Conservation (phyloP, 805 yeast species). For the Starmerella ratchasimensis region DNA sequence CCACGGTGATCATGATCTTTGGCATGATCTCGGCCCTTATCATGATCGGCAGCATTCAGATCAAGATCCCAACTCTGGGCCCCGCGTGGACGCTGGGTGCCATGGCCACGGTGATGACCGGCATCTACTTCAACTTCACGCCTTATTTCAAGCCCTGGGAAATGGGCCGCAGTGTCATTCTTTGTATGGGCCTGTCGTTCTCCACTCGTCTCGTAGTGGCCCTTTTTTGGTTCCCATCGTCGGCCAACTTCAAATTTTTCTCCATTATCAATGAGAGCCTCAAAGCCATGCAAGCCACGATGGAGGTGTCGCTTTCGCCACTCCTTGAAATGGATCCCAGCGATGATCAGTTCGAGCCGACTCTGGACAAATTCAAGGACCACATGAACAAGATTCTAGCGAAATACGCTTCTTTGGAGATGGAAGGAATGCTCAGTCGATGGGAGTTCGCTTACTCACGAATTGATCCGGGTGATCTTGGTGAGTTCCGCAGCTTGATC, state of each 20-base stretch:
- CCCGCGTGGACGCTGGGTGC: conserved; percentile 16
- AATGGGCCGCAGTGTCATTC: conserved; percentile 11
- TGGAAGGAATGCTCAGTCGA: conserved; percentile 8
- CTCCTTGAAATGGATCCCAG: conserved; percentile 13
- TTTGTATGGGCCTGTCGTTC: conserved; percentile 20
- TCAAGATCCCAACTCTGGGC: conserved; percentile 6
- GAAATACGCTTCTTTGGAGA: conserved; percentile 10
- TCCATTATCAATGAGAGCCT: conserved; percentile 6
- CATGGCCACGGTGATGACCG: conserved; percentile 12
- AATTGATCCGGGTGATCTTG: conserved; percentile 20
- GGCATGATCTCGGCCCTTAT: conserved; percentile 13
- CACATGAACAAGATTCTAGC: conserved; percentile 1
- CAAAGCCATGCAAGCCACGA: background rate
- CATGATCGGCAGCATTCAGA: conserved; percentile 8
- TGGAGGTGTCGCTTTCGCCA: background rate
- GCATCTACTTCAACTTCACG: conserved; percentile 3
- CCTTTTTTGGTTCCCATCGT: conserved; percentile 19
- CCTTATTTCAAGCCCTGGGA: conserved; percentile 12
- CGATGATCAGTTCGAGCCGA: conserved; percentile 1
- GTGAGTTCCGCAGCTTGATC: conserved; percentile 17
- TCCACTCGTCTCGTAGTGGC: conserved; percentile 15
- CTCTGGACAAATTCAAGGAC: background rate
- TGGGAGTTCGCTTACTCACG: conserved; percentile 20
- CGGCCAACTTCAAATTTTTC: conserved; percentile 20
- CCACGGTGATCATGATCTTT: conserved; percentile 16